These are phyloP conservation scores for Uronychia binucleata DNA, from an alignment of 73 alveolate genomes.

Conservation along the genomic window DNA sequence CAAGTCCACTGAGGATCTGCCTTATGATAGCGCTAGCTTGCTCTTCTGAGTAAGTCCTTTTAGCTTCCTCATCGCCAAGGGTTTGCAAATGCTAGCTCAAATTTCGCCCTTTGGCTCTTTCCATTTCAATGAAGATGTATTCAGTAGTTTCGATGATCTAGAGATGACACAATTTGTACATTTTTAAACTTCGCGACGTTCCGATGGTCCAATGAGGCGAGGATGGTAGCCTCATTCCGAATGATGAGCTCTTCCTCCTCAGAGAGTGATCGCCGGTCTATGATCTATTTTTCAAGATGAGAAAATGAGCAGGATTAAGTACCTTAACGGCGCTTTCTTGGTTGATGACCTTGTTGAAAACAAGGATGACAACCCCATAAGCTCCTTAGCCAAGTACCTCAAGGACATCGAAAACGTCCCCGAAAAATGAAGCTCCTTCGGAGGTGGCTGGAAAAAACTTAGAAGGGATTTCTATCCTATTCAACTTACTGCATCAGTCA, in stretches of 20 bases:
- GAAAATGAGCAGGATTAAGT: neutral
- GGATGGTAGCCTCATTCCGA: slow-evolving; percentile 41
- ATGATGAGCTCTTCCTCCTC: neutral
- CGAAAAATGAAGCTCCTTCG: no score
- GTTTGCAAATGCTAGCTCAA: neutral
- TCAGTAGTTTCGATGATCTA: slow-evolving; percentile 73
- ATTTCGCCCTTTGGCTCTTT: slow-evolving; percentile 36
- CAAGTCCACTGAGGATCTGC: slow-evolving; percentile 68
- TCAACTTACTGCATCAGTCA: no score
- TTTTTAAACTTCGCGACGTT: slow-evolving; percentile 87
- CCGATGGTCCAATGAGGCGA: slow-evolving; percentile 77
- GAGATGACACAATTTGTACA: slow-evolving; percentile 15
- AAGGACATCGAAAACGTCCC: neutral
- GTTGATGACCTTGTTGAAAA: no score
- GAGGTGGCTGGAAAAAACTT: no score
- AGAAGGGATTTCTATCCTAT: no score
- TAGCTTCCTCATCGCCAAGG: slow-evolving; percentile 5
- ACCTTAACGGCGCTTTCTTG: neutral
- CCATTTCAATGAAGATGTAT: slow-evolving; percentile 78
- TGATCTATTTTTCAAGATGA: no score
- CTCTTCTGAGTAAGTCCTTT: slow-evolving; percentile 14
- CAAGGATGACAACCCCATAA: neutral
- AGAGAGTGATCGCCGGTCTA: neutral
- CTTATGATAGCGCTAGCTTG: slow-evolving; percentile 35
- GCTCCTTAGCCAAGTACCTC: neutral